These are phyloP conservation scores for Mycena rebaudengoi DNA, from an alignment of 768 basidiomycete species.

Conservation along the genomic window DNA sequence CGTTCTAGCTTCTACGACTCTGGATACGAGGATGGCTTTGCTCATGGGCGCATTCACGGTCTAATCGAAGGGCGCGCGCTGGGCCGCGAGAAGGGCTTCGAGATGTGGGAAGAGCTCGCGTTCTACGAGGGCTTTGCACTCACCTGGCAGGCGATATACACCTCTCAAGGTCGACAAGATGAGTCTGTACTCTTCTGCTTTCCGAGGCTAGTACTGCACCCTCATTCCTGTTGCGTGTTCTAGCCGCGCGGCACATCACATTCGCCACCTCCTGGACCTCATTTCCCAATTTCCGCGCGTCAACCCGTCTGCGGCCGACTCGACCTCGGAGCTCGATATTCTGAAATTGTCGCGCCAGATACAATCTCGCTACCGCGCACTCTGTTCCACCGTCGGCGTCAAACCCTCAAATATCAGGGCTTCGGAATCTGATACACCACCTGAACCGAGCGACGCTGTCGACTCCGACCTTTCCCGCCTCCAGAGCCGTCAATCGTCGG, in stretches of 20 bases:
- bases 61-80: slow-evolving; percentile 90
- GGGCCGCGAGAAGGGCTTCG: slow-evolving; percentile 90
- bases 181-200: slow-evolving; percentile 50
- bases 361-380: slow-evolving; percentile 84
- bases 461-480: slow-evolving; percentile 16
- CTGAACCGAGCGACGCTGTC: slow-evolving; percentile 17
- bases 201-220: neutral
- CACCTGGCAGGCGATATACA: slow-evolving; percentile 69
- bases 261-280: slow-evolving; percentile 73
- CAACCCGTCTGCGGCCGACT: slow-evolving; percentile 67
- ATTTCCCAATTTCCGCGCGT: slow-evolving; percentile 78
- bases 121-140: slow-evolving; percentile 89
- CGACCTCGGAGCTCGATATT: slow-evolving; percentile 70
- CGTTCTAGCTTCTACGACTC: slow-evolving; percentile 75
- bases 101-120: slow-evolving; percentile 97
- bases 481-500: slow-evolving; percentile 5
- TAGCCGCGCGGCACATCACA: slow-evolving; percentile 48
- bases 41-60: slow-evolving; percentile 90
- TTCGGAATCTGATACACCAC: slow-evolving; percentile 27
- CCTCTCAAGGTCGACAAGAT: slow-evolving; percentile 50
- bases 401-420: slow-evolving; percentile 49
- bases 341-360: slow-evolving; percentile 83
- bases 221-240: neutral
- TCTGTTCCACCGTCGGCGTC: slow-evolving; percentile 85
- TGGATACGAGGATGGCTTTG: slow-evolving; percentile 81